phyloP scores from a whole-genome alignment of 2,329 filamentous ascomycete genomes.

The Paecilomyces sp. region DNA sequence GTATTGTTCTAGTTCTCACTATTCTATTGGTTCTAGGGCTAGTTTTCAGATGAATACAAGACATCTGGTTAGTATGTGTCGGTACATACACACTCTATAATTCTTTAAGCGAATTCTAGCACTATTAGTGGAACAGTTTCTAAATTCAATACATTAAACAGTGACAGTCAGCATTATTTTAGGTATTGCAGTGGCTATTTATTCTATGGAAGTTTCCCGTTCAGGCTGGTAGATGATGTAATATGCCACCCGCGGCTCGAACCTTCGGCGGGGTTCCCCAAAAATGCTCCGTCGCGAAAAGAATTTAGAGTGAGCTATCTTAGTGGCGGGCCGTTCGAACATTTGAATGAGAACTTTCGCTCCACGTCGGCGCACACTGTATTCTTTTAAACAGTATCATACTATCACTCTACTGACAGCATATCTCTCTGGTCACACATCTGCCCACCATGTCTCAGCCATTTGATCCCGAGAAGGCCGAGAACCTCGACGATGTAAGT shows the following conservation, averaged over 20 bases:
- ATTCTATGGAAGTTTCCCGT: background rate
- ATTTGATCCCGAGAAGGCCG: conserved; percentile 55
- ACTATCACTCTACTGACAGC: background rate
- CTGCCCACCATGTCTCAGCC: conserved; percentile 28
- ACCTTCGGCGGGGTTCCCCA: conserved; percentile 5
- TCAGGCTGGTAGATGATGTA: conserved; percentile 11
- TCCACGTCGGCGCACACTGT: background rate
- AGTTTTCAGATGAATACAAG: too few species aligned
- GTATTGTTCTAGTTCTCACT: too few species aligned
- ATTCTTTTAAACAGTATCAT: background rate
- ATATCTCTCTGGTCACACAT: background rate
- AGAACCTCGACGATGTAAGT: conserved; percentile 64
- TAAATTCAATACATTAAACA: too few species aligned
- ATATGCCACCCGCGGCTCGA: background rate
- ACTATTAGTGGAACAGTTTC: too few species aligned
- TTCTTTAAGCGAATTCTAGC: too few species aligned
- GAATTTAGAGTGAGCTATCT: conserved; percentile 25
- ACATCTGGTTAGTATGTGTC: too few species aligned
- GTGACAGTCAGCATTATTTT: too few species aligned
- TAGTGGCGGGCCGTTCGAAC: background rate
- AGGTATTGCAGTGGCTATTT: too few species aligned
- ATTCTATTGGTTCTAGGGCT: too few species aligned
- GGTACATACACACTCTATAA: too few species aligned
- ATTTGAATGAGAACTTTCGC: background rate
- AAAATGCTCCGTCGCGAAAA: conserved; percentile 22